These are phyloP conservation scores for Paspalum notatum DNA, from an alignment of 176 grass and related monocot species.

Conservation along the genomic window DNA sequence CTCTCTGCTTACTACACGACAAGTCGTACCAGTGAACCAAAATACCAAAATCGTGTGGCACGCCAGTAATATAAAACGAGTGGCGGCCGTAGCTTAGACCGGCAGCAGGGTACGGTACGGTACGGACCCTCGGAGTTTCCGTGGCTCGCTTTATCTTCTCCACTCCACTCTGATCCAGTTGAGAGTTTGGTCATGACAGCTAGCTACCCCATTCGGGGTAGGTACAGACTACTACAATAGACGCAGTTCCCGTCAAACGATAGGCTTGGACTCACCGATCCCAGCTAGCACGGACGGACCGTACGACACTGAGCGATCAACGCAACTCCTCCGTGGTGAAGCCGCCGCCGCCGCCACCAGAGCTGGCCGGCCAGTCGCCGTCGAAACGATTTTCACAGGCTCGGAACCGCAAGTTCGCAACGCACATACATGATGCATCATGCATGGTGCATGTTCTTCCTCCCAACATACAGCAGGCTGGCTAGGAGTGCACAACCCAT, in stretches of 20 bases:
- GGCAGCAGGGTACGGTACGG: background rate
- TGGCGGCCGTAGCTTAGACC: background rate
- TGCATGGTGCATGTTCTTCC: no score
- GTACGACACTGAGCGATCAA: slow-evolving; percentile 42
- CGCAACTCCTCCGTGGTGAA: background rate
- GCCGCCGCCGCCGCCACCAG: background rate
- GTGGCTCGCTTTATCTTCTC: background rate
- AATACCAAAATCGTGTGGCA: no score
- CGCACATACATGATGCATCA: no score
- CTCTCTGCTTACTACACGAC: no score
- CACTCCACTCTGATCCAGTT: no score
- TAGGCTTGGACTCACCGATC: background rate
- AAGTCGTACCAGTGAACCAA: no score
- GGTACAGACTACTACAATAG: background rate
- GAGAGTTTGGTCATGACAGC: no score
- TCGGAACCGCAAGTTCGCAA: background rate
- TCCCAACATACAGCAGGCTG: no score
- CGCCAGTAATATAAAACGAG: background rate
- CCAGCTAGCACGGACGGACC: background rate
- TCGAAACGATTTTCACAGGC: background rate
- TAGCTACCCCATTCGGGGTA: no score
- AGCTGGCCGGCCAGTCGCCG: background rate
- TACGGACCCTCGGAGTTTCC: slow-evolving; percentile 10
- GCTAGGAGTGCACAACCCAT: no score
- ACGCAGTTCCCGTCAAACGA: background rate